Evolutionary conservation across 2,329 filamentous ascomycete species (phyloP).

Genomic region (Meredithiella fracta): DNA sequence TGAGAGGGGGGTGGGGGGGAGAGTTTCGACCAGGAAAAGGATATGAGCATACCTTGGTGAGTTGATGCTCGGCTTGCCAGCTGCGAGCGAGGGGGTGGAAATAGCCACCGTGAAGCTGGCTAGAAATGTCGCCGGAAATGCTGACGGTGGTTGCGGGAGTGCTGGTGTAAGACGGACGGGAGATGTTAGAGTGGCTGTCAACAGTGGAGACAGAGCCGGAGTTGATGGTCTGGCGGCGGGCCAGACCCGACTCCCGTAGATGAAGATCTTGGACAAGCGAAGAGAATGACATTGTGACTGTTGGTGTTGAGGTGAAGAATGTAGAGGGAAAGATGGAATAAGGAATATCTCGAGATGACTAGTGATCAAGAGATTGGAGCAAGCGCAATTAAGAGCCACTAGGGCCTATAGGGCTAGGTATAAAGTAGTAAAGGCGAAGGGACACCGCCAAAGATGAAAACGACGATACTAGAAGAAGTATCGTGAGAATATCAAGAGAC

Average conservation of each 20-base stretch:
- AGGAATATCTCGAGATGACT: background rate
- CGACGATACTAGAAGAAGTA: background rate
- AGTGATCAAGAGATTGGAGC: background rate
- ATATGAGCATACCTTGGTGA: constrained; percentile 67
- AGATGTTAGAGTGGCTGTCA: constrained; percentile 46
- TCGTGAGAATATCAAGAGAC: background rate
- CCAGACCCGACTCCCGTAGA: constrained; percentile 34
- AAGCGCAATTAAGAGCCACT: background rate
- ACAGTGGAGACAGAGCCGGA: constrained; percentile 36
- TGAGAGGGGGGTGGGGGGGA: background rate
- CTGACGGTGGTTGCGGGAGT: constrained; percentile 52
- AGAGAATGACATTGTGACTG: constrained; percentile 44
- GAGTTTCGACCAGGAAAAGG: no score
- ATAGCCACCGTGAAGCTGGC: constrained; percentile 70
- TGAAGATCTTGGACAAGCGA: constrained; percentile 49
- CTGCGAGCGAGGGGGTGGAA: constrained; percentile 61
- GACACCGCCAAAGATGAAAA: background rate
- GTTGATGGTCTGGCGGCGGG: constrained; percentile 30
- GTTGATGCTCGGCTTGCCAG: constrained; percentile 71
- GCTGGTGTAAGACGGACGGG: constrained; percentile 45
- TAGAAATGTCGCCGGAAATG: constrained; percentile 60
- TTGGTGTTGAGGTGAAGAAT: background rate
- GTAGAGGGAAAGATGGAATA: background rate
- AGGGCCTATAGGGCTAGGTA: background rate
- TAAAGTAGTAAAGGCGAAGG: background rate